These are phyloP conservation scores for Toxoplasma gondii DNA, from an alignment of 169 alveolate species.

Conservation along the genomic window DNA sequence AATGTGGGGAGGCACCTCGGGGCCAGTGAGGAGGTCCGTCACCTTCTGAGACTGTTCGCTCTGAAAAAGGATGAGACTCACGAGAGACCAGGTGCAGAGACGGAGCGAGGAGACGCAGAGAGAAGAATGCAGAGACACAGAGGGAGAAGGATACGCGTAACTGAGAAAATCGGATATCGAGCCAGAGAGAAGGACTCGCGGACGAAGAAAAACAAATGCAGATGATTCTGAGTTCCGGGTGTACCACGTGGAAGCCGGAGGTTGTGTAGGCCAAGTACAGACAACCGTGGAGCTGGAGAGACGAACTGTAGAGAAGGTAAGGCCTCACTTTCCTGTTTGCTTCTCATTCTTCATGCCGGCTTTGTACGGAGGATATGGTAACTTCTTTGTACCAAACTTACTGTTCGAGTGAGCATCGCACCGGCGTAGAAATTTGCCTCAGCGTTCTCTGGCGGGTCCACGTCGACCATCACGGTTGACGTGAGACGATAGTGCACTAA, in stretches of 20 bases:
- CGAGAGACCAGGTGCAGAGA: neutral
- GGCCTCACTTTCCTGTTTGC: neutral
- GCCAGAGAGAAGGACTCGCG: no score
- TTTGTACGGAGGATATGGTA: neutral
- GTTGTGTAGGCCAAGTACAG: no score
- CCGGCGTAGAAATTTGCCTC: neutral
- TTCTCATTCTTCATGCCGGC: neutral
- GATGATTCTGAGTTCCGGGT: no score
- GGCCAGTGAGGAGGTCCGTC: neutral
- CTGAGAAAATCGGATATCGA: no score
- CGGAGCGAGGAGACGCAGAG: neutral
- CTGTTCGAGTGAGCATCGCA: neutral
- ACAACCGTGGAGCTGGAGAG: no score
- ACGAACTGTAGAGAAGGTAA: neutral
- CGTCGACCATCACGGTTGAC: neutral
- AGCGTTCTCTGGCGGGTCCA: neutral
- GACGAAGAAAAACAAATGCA: no score
- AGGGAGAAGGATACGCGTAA: no score
- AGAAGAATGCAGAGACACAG: no score
- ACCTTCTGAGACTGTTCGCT: conserved; percentile 7
- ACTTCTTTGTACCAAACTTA: neutral
- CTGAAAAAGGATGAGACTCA: neutral
- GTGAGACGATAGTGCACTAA: conserved; percentile 5
- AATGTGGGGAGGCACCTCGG: neutral
- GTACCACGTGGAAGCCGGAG: no score